Percentiles rank a stretch among this genome's conserved stretches.
phyloP scores from a whole-genome alignment of 805 yeast species.

The Saturnispora serradocipensis region DNA sequence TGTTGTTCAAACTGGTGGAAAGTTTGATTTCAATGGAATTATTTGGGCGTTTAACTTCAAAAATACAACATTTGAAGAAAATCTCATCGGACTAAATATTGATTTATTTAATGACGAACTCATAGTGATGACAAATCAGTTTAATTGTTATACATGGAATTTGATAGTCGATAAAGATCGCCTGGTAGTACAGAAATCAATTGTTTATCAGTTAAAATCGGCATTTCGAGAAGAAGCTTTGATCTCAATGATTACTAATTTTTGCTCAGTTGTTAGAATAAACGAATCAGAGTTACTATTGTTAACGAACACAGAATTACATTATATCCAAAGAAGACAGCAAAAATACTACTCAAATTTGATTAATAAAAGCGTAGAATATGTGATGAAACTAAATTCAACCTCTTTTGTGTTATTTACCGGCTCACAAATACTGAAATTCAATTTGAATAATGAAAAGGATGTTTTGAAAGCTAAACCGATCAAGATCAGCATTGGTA shows the following conservation, averaged over 20 bases:
- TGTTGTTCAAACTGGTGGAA: slow-evolving; percentile 17
- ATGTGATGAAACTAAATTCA: slow-evolving; percentile 22
- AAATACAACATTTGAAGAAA: slow-evolving; percentile 21
- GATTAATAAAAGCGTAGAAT: slow-evolving; percentile 24
- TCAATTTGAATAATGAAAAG: slow-evolving; percentile 20
- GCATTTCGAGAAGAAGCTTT: slow-evolving; percentile 18
- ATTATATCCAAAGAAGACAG: slow-evolving; percentile 20
- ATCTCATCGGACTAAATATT: slow-evolving; percentile 23
- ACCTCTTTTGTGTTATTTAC: slow-evolving; percentile 25
- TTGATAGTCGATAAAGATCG: slow-evolving; percentile 9
- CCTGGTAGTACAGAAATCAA: slow-evolving; percentile 17
- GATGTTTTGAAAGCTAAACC: slow-evolving; percentile 22
- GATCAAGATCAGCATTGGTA: slow-evolving; percentile 25
- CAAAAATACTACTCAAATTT: slow-evolving; percentile 19
- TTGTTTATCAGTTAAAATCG: slow-evolving; percentile 22
- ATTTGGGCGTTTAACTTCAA: slow-evolving; percentile 29
- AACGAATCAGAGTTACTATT: slow-evolving; percentile 25
- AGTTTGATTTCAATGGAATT: slow-evolving; percentile 22
- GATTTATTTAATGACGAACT: slow-evolving; percentile 23
- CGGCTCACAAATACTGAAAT: slow-evolving; percentile 27
- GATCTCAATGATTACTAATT: slow-evolving; percentile 18
- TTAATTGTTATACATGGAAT: slow-evolving; percentile 30
- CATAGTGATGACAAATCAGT: slow-evolving; percentile 24
- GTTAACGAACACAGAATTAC: slow-evolving; percentile 23
- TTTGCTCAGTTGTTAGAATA: slow-evolving; percentile 21